A percentile compares a stretch with the other conserved stretches of the same genome.
phyloP scores from a whole-genome alignment of 208 protist species.

The Phytomonas sp. region DNA sequence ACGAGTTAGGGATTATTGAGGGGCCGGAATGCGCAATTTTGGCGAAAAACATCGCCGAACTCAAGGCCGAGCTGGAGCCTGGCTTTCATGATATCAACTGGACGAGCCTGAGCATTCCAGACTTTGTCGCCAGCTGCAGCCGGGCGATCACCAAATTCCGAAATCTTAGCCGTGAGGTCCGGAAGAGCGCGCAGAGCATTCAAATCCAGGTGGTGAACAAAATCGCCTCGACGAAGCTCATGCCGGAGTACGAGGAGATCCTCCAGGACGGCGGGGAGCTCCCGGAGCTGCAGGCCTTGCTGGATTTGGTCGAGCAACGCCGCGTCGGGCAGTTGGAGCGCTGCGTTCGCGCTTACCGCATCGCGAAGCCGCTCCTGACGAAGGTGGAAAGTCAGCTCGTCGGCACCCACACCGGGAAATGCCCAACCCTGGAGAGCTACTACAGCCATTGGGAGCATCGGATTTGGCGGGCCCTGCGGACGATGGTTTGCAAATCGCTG shows the following conservation, averaged over 20 bases:
- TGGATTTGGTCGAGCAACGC: slow-evolving; percentile 86
- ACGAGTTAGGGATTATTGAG: slow-evolving; percentile 73
- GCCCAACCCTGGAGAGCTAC: slow-evolving; percentile 85
- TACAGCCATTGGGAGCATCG: slow-evolving; percentile 95
- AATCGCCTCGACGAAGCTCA: slow-evolving; percentile 78
- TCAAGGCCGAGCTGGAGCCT: slow-evolving; percentile 88
- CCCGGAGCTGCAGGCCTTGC: slow-evolving; percentile 88
- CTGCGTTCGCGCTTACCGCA: slow-evolving; percentile 90
- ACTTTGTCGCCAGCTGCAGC: slow-evolving; percentile 92
- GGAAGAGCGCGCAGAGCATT: slow-evolving; percentile 93
- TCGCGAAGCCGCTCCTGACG: slow-evolving; percentile 90
- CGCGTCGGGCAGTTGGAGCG: slow-evolving; percentile 72
- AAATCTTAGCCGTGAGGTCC: slow-evolving; percentile 92
- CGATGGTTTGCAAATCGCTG: slow-evolving; percentile 88
- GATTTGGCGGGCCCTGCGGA: slow-evolving; percentile 90
- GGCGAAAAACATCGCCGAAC: slow-evolving; percentile 74
- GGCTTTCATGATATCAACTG: slow-evolving; percentile 96
- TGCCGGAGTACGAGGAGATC: slow-evolving; percentile 71
- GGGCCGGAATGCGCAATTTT: slow-evolving; percentile 91
- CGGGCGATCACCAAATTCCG: slow-evolving; percentile 95
- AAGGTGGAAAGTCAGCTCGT: slow-evolving; percentile 94
- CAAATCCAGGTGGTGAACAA: slow-evolving; percentile 89
- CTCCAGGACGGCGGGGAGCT: slow-evolving; percentile 80
- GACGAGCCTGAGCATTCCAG: slow-evolving; percentile 96
- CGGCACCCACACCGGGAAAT: slow-evolving; percentile 90